Conservation (phyloP, 805 yeast genomes). For the Blastobotrys chiropterorum region DNA sequence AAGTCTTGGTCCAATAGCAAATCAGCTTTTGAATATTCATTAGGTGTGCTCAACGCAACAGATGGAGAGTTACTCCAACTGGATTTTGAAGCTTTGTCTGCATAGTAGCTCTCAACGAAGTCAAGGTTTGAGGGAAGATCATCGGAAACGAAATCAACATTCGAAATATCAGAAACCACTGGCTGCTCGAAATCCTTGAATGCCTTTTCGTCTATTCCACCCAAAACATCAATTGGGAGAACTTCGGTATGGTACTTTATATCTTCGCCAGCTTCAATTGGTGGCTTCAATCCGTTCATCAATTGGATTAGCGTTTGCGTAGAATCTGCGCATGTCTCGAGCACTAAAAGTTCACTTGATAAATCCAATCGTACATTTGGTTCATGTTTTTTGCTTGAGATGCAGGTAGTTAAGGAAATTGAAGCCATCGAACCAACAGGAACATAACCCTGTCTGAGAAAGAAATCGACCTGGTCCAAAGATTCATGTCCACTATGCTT, state of each 20-base stretch:
- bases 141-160: constrained; percentile 21
- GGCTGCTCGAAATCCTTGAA: constrained; percentile 18
- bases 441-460: constrained; percentile 45
- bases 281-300: constrained; percentile 64
- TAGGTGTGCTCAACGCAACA: constrained; percentile 7
- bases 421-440: constrained; percentile 39
- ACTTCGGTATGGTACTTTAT: constrained; percentile 45
- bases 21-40: constrained; percentile 21
- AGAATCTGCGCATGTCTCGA: constrained; percentile 69
- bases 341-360: constrained; percentile 13
- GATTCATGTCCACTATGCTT: not conserved
- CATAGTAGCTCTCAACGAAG: constrained; percentile 31
- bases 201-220: constrained; percentile 36
- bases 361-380: constrained; percentile 12
- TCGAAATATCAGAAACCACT: constrained; percentile 36
- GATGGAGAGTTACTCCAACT: constrained; percentile 15
- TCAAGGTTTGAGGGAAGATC: constrained; percentile 23
- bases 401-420: constrained; percentile 23
- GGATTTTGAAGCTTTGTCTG: constrained; percentile 14
- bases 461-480: constrained; percentile 33
- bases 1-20: constrained; percentile 30
- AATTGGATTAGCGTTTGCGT: constrained; percentile 63
- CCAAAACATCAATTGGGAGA: constrained; percentile 34
- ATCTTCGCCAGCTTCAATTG: constrained; percentile 50
- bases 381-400: constrained; percentile 25